Base-by-base conservation (phyloP, 1,139 yeast genomes). In the Saccharomyces uvarum region DNA sequence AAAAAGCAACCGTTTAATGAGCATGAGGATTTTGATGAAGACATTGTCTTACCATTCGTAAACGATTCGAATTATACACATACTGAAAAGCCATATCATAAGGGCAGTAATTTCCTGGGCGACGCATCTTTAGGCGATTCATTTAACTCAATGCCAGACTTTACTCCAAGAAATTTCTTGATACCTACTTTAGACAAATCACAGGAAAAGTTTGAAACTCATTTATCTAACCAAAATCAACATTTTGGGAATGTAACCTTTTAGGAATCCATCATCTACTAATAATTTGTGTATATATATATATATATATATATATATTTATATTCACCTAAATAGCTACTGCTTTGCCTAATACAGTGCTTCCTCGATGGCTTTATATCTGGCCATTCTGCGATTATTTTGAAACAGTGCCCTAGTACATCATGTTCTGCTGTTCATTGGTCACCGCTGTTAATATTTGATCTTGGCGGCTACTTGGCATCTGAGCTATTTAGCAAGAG, bases 101-200 rank as follows among this genome's bases (percentile, higher is more conserved):
- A 14, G n/a, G 48, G 28, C 26, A 24, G 16, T 27, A 46, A 21
- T 46, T 24, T 46, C 8, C 14, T 46, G 48, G 48, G 21, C 16
- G 21, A 46, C n/a, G 21, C 31, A 4, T 46, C 48, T 8, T 46
- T 46, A 24, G 29, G 31, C 13, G 48, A 46, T 27, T 46, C 48
- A 26, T 26, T 46, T 24, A 38, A 38, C 19, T 38, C 44, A 9
- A 46, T 49, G 26, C 49, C 42, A 9, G 50, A 51, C 21, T 31
- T 53, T 26, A 55, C 57, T 52, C 62, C 62, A 50, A 55, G 62
- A 58, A 58, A 59, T 50, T 58, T 59, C 44, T 50, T 57, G 50
- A 50, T 55, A 38, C 52, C 58, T 38, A 38, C 44, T 14, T 38
- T 38, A 38, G 19, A 38, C 13, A 38, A 38, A 38, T 38, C 44